Base-by-base conservation (phyloP, 805 yeast species). In the Yarrowia sp. region DNA sequence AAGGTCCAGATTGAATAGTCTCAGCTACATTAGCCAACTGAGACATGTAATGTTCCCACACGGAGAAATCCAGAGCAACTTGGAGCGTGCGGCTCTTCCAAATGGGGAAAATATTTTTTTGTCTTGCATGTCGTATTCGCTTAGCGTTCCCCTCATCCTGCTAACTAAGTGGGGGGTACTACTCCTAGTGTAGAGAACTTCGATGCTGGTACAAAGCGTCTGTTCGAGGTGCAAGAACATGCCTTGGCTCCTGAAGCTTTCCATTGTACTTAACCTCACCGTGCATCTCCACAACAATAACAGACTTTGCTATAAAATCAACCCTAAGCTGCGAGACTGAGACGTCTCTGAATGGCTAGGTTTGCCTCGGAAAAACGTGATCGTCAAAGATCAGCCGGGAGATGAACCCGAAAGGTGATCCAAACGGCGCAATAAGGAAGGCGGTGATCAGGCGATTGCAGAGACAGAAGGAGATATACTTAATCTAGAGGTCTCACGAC, bases 321-420 rank as follows among this genome's bases (percentile, higher is more conserved):
- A 17, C 44, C 19, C 19, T n/a, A 40, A n/a, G 10, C 9, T 10
- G 14, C 17, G 24, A 42, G 43, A 10, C 19, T 6, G 9, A 15
- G 46, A 7, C 46, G n/a, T 9, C 14, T 20, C 8, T 17, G 10
- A 15, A 7, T 7, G 13, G 33, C 14, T 20, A 24, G 34, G 50
- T 19, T 34, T 9, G 43, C 17, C 60, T 34, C 34, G 46, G 61
- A 55, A 55, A 34, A 49, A 49, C 40, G 55, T 50, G 55, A 50
- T 50, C 55, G 55, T 50, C 55, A 38, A 52, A 14, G 60, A 39
- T 40, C 46, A 55, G 61, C 46, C 61, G 46, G 36, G 61, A 39
- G 43, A 36, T 52, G 58, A n/a, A 5, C 42, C 24, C 30, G 19
- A 30, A 15, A 52, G 39, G 39, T 17, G 39, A 34, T 52, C 58